These are phyloP conservation scores for Fraxinus angustifolia DNA, from an alignment of 305 asterid species.

Conservation along the genomic window DNA sequence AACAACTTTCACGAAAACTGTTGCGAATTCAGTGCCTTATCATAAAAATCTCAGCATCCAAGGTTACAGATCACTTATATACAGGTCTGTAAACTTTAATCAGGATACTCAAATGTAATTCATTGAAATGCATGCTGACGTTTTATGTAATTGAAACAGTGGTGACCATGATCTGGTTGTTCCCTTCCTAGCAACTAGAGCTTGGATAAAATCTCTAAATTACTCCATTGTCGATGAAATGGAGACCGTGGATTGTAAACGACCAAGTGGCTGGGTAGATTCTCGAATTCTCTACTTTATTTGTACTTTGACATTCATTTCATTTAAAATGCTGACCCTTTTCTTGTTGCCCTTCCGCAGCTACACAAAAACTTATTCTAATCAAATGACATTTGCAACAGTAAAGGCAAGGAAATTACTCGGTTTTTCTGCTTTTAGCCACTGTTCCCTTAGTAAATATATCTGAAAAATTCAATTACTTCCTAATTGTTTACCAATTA, in stretches of 20 bases:
- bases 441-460: not conserved
- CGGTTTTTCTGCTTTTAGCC: not conserved
- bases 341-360: not conserved
- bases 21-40: not conserved
- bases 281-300: not conserved
- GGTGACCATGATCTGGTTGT: not conserved
- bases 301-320: not conserved
- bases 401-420: not conserved
- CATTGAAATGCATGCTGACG: not conserved
- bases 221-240: conserved; percentile 14
- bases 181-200: not conserved
- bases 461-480: not conserved
- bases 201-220: conserved; percentile 10
- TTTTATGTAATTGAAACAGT: not conserved
- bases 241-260: conserved; percentile 19
- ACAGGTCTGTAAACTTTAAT: conserved; percentile 10
- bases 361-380: conserved; percentile 17
- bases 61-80: conserved; percentile 23
- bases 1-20: not conserved
- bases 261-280: conserved; percentile 16
- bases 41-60: conserved; percentile 6
- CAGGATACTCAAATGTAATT: not conserved
- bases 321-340: not conserved
- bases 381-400: conserved; percentile 23
- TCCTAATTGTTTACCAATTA: not conserved